Percentiles rank a stretch among this genome's conserved stretches.
phyloP scores from a whole-genome alignment of 768 basidiomycete species.

The Candolleomyces aberdarensis region DNA sequence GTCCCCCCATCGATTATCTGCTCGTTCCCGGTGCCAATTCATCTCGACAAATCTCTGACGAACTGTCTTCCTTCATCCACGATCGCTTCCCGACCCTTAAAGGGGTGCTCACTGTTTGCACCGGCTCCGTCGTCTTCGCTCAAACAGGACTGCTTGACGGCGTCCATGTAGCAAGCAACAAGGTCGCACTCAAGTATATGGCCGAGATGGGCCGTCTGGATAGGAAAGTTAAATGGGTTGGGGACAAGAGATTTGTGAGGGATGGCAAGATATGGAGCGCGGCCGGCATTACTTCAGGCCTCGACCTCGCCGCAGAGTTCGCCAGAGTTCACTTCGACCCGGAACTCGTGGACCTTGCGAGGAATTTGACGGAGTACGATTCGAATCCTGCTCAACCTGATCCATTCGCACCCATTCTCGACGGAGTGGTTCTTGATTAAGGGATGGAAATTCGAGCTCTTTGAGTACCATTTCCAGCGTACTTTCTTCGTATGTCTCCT shows the following conservation, averaged over 20 bases:
- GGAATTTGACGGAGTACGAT: constrained; percentile 17
- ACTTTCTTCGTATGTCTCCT: too few relatives aligned
- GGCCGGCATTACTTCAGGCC: constrained; percentile 22
- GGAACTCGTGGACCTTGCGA: constrained; percentile 15
- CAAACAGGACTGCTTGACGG: constrained; percentile 22
- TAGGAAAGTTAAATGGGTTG: constrained; percentile 24
- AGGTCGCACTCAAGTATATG: constrained; percentile 4
- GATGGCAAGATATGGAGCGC: constrained; percentile 28
- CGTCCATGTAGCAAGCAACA: constrained; percentile 18
- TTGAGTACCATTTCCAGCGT: too few relatives aligned
- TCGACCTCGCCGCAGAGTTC: constrained; percentile 26
- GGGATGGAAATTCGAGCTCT: too few relatives aligned
- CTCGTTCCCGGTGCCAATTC: constrained; percentile 22
- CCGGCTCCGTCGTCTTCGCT: constrained; percentile 16
- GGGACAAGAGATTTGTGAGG: constrained; percentile 20
- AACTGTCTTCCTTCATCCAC: constrained; percentile 16
- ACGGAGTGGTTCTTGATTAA: constrained; percentile 12
- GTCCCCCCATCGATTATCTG: constrained; percentile 23
- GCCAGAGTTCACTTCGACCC: constrained; percentile 18
- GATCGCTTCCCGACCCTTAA: constrained; percentile 2
- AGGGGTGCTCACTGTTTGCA: constrained; percentile 20
- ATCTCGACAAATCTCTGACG: constrained; percentile 8
- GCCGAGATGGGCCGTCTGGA: constrained; percentile 2
- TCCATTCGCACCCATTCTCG: constrained; percentile 16
- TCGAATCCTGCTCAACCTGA: constrained; percentile 21